Evolutionary conservation across 2,329 filamentous ascomycete species (phyloP).

Genomic region (Ophiobolus disseminans): DNA sequence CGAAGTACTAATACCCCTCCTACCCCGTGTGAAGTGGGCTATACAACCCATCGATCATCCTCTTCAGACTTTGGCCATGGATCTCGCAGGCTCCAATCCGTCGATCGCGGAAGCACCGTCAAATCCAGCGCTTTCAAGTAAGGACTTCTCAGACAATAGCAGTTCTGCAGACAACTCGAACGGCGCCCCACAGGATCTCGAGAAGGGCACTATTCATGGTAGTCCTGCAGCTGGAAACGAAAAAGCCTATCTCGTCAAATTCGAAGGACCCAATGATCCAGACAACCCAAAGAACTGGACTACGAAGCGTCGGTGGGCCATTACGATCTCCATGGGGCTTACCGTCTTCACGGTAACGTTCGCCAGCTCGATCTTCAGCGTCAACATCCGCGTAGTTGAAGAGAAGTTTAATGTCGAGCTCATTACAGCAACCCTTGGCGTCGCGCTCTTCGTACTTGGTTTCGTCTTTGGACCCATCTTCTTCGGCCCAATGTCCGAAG

Average conservation of each 20-base stretch:
- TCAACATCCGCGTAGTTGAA: conserved; percentile 63
- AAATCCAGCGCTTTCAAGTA: neutral
- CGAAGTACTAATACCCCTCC: conserved; percentile 9
- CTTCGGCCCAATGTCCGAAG: conserved; percentile 60
- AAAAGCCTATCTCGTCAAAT: conserved; percentile 65
- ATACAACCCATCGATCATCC: neutral
- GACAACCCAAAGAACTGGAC: conserved; percentile 76
- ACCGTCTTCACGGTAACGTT: conserved; percentile 52
- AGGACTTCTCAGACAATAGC: neutral
- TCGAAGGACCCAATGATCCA: conserved; percentile 74
- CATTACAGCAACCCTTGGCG: conserved; percentile 58
- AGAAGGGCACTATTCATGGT: conserved; percentile 8
- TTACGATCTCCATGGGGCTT: conserved; percentile 68
- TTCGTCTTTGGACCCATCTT: conserved; percentile 57
- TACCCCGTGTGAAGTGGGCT: neutral
- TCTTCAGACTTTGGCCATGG: neutral
- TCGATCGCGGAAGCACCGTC: neutral
- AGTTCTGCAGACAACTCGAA: conserved; percentile 1
- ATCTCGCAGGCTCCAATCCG: neutral
- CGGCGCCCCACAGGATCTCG: conserved; percentile 8
- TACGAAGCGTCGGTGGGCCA: conserved; percentile 69
- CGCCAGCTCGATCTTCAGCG: conserved; percentile 64
- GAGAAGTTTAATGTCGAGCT: conserved; percentile 55
- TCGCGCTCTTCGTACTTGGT: conserved; percentile 57
- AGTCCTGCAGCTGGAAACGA: conserved; percentile 20